Conservation (phyloP, 2,329 filamentous ascomycete species). For the Trichophyton verrucosum region DNA sequence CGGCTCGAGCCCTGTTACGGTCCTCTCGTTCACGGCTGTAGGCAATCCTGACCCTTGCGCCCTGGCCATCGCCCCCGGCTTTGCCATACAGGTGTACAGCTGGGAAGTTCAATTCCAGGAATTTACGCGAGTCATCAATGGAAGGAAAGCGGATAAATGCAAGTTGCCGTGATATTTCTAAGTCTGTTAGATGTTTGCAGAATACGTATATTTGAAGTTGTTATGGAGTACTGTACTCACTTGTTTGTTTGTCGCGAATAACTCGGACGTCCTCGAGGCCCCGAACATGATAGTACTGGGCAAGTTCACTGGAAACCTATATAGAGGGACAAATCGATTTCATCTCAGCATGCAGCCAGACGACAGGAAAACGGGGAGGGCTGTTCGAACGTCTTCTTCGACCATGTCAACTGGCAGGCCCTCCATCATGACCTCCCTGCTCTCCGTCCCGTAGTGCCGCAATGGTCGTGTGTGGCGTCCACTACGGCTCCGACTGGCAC, state of each 20-base stretch:
- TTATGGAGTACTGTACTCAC: constrained; percentile 26
- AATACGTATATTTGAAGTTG: constrained; percentile 23
- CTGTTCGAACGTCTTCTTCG: constrained; percentile 39
- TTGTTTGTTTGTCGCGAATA: constrained; percentile 47
- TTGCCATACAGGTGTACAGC: constrained; percentile 38
- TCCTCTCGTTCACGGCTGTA: constrained; percentile 44
- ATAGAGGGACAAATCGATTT: constrained; percentile 22
- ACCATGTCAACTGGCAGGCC: constrained; percentile 37
- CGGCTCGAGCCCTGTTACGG: constrained; percentile 34
- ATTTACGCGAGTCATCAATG: constrained; percentile 39
- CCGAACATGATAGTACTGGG: constrained; percentile 39
- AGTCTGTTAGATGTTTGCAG: not conserved
- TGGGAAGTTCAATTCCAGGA: constrained; percentile 42
- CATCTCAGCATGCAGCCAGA: constrained; percentile 29
- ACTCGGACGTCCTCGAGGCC: constrained; percentile 46
- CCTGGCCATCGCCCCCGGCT: constrained; percentile 23
- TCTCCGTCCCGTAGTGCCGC: constrained; percentile 32
- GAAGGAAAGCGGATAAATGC: constrained; percentile 45
- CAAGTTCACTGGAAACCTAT: constrained; percentile 47
- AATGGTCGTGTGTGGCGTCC: constrained; percentile 26
- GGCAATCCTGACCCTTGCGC: constrained; percentile 38
- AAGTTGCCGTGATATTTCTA: constrained; percentile 44
- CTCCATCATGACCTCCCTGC: constrained; percentile 40
- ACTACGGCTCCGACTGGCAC: constrained; percentile 20
- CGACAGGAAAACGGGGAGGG: constrained; percentile 20